These are phyloP conservation scores for Colletotrichum endophyticum DNA, from an alignment of 2,329 filamentous ascomycete genomes.

Conservation along the genomic window DNA sequence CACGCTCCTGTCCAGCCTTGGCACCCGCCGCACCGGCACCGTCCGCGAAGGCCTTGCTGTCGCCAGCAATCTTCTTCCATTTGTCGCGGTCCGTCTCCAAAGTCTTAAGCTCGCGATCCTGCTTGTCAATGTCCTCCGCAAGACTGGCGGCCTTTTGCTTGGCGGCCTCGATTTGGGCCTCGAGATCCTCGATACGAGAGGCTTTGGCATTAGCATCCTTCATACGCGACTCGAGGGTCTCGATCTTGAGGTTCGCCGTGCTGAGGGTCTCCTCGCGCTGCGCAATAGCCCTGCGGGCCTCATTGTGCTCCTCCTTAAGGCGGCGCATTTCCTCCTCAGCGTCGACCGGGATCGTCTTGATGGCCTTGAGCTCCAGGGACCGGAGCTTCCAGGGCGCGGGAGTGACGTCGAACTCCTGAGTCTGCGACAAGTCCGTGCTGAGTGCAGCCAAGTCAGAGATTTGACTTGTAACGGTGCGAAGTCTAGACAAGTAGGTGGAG, in stretches of 20 bases:
- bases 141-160: constrained; percentile 57
- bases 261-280: constrained; percentile 83
- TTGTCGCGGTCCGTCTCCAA: constrained; percentile 71
- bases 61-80: constrained; percentile 74
- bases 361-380: constrained; percentile 80
- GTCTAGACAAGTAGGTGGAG: constrained; percentile 68
- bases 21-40: constrained; percentile 50
- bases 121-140: constrained; percentile 68
- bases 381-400: constrained; percentile 84
- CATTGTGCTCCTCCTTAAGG: constrained; percentile 80
- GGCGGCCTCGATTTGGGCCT: constrained; percentile 60
- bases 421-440: constrained; percentile 72
- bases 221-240: constrained; percentile 88
- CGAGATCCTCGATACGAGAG: constrained; percentile 69
- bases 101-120: constrained; percentile 68
- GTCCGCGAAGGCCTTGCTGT: constrained; percentile 61
- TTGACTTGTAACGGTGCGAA: constrained; percentile 67
- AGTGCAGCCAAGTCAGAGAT: constrained; percentile 75
- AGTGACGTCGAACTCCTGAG: constrained; percentile 78
- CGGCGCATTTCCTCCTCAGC: constrained; percentile 84
- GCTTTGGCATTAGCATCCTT: constrained; percentile 82
- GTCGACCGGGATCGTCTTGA: constrained; percentile 80
- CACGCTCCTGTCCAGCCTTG: constrained; percentile 67
- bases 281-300: constrained; percentile 74
- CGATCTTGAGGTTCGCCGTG: constrained; percentile 89